A percentile compares a stretch with the other conserved stretches of the same genome.
Evolutionary conservation across 306 rosid species (phyloP).

Genomic region (Ormosia emarginata): DNA sequence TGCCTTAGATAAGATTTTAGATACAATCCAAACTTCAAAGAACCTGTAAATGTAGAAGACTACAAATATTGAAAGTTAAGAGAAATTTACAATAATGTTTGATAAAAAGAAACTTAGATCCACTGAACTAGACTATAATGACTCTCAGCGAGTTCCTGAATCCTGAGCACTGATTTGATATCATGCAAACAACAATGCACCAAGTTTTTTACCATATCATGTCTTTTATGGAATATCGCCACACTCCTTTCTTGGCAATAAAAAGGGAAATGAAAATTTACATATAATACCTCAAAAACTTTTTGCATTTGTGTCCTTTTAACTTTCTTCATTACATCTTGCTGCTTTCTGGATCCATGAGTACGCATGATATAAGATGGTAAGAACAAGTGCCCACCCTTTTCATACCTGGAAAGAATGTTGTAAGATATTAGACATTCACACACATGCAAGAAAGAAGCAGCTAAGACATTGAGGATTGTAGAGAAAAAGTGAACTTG

Average conservation of each 20-base stretch:
- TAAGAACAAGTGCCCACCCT: conserved; percentile 79
- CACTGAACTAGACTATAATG: neutral
- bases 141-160: neutral
- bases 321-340: conserved; percentile 54
- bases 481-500: neutral
- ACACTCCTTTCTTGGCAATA: neutral
- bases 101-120: neutral
- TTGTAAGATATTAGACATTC: neutral
- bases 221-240: neutral
- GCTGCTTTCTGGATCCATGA: conserved; percentile 81
- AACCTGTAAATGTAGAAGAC: neutral
- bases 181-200: neutral
- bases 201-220: neutral
- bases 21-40: neutral
- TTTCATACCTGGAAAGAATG: conserved; percentile 58
- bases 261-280: conserved; percentile 15
- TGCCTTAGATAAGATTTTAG: neutral
- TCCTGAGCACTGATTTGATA: neutral
- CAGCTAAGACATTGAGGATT: conserved; percentile 5
- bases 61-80: neutral
- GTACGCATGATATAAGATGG: conserved; percentile 89
- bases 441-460: neutral
- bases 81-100: neutral
- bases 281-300: conserved; percentile 63
- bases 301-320: conserved; percentile 60